Conservation (phyloP, 495 filamentous ascomycete species). For the Xylaria nigripes region DNA sequence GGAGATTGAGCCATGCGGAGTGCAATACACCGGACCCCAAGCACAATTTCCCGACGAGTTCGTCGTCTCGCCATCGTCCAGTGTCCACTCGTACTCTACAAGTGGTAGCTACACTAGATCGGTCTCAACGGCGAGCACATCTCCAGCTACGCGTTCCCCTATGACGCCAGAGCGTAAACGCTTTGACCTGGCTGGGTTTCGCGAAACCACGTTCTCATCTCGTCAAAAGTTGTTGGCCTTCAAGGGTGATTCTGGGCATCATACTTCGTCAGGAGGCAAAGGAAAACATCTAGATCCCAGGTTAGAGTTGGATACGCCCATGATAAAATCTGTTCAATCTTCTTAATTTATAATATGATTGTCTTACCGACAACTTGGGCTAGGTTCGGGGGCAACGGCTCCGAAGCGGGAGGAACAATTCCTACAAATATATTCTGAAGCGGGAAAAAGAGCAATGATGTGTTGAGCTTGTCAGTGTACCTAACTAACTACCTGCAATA, state of each 20-base stretch:
- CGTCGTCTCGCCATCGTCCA: constrained; percentile 7
- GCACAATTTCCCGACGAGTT: neutral
- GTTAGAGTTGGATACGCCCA: neutral
- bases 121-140: constrained; percentile 9
- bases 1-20: constrained; percentile 9
- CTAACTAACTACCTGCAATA: too few relatives aligned
- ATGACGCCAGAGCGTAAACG: constrained; percentile 10
- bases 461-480: too few relatives aligned
- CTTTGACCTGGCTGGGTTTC: constrained; percentile 4
- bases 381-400: too few relatives aligned
- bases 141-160: neutral
- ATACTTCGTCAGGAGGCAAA: neutral
- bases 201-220: constrained; percentile 12
- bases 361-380: too few relatives aligned
- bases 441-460: too few relatives aligned
- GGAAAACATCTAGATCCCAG: neutral
- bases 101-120: constrained; percentile 1
- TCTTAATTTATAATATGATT: neutral
- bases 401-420: too few relatives aligned
- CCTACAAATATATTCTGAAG: too few relatives aligned
- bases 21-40: neutral
- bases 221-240: constrained; percentile 4
- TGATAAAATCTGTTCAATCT: neutral
- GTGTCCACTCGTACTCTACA: constrained; percentile 1
- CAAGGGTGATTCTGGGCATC: constrained; percentile 3